Evolutionary conservation across 2,329 filamentous ascomycete species (phyloP), one percentile per base, ranked within the genome.

Genomic region (Phialophora verrucosa): DNA sequence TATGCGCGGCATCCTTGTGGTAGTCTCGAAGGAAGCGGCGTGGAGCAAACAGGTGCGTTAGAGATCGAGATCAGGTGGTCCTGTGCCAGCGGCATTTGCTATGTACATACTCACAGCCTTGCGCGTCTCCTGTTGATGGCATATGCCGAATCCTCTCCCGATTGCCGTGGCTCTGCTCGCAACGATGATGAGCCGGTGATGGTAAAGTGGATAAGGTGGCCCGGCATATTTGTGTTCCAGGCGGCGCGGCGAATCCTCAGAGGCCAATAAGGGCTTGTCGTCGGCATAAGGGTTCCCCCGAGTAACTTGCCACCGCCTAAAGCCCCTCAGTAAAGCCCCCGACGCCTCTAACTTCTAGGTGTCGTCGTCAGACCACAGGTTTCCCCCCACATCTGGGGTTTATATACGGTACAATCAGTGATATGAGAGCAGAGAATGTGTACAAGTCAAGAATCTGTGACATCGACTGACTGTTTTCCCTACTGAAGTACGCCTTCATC

Each of bases 1-100:
- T 32, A 89, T 81, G 63, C 80, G 75, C 31, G 31, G 55, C 55
- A 58, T 58, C 17, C 32, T 42, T 49, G 72, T 88, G 82, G 38
- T 23, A 88, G 81, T 63, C 80, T 49, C 17, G 38, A 54, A 35
- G 49, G n/a, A 54, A 62, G 49, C 44, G 44, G 44, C 17, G 23
- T 42, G 54, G 20, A 29, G 20, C 32, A 57, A 57, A 42, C 59
- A 61, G 25, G 27, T 29, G 58, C 25, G 35, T 49, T 31, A 20
- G 23, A 49, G 38, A 51, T 14, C 25, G 27, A 31, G 44, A 31
- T 51, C 58, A 17, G 32, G 25, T 49, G 14, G 35, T 51, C 31
- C 58, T n/a, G 42, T n/a, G 44, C 10, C 58, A 51, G 27, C 27
- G 7, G 27, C 27, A 5, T 4, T 3, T 29, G 27, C 31, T 55